A percentile compares a stretch with the other conserved stretches of the same genome.
Conservation (phyloP, 2,329 filamentous ascomycete species). For the Colletotrichum eremochloae region DNA sequence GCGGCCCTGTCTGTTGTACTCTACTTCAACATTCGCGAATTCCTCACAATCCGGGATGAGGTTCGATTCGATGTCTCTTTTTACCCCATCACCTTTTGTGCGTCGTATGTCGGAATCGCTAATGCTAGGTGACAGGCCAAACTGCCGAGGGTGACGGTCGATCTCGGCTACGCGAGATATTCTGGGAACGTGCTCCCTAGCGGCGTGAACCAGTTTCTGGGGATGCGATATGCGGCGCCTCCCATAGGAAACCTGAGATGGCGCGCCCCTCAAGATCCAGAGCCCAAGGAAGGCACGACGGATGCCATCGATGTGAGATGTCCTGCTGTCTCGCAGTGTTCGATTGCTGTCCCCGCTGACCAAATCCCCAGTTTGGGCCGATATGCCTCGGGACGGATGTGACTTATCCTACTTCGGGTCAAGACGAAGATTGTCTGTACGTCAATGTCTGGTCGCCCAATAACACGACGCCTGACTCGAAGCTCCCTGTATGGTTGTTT, state of each 20-base stretch:
- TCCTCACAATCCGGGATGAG: slow-evolving; percentile 29
- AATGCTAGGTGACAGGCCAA: slow-evolving; percentile 23
- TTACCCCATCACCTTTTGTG: not conserved
- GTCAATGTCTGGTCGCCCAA: slow-evolving; percentile 74
- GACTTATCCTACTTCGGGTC: slow-evolving; percentile 47
- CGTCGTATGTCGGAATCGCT: slow-evolving; percentile 2
- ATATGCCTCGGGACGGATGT: slow-evolving; percentile 58
- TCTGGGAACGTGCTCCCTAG: slow-evolving; percentile 54
- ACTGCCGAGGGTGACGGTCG: slow-evolving; percentile 45
- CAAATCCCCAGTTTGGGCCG: slow-evolving; percentile 56
- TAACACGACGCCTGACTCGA: slow-evolving; percentile 61
- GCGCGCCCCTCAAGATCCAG: slow-evolving; percentile 62
- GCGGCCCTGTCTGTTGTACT: slow-evolving; percentile 35
- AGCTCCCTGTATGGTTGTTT: slow-evolving; percentile 74
- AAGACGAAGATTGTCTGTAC: slow-evolving; percentile 77
- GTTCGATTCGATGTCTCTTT: slow-evolving; percentile 21
- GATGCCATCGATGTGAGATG: slow-evolving; percentile 52
- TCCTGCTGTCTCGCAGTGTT: not conserved
- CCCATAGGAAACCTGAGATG: slow-evolving; percentile 65
- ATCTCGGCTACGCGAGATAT: slow-evolving; percentile 62
- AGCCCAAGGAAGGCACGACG: slow-evolving; percentile 50
- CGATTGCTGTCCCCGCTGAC: slow-evolving; percentile 1
- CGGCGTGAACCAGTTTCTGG: slow-evolving; percentile 61
- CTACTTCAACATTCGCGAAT: slow-evolving; percentile 34
- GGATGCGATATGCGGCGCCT: slow-evolving; percentile 66